Conservation (phyloP, 257 asterid genomes). For the Salvia rosmarinus region DNA sequence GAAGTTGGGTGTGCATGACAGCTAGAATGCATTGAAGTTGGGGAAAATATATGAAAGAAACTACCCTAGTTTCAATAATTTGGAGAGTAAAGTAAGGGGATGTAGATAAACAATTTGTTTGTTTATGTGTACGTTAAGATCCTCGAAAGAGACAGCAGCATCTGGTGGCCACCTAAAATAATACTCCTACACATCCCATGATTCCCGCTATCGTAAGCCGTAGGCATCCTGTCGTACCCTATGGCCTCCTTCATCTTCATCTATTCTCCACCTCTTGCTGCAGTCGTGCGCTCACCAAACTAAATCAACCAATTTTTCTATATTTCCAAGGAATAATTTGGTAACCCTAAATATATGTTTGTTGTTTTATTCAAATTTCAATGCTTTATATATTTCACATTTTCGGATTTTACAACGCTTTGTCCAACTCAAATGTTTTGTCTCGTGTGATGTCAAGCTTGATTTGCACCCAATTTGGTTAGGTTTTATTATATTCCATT, state of each 20-base stretch:
- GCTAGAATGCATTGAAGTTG: conserved; percentile 49
- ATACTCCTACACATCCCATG: conserved; percentile 44
- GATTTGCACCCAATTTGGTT: background rate
- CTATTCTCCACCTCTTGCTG: background rate
- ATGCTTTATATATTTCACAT: too few relatives aligned
- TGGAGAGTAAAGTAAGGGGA: conserved; percentile 18
- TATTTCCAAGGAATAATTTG: background rate
- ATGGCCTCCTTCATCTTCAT: too few relatives aligned
- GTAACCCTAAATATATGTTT: background rate
- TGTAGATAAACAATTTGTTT: conserved; percentile 23
- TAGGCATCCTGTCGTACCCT: conserved; percentile 7
- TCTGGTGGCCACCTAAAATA: background rate
- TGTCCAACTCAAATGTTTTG: too few relatives aligned
- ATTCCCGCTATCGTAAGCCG: conserved; percentile 49
- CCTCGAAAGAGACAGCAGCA: conserved; percentile 44
- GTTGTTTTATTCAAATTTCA: background rate
- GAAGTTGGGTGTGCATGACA: conserved; percentile 46
- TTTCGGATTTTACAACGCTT: too few relatives aligned
- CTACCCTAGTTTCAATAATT: conserved; percentile 23
- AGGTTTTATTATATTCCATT: background rate
- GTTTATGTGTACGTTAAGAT: conserved; percentile 39
- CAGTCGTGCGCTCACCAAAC: conserved; percentile 23
- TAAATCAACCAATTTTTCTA: background rate
- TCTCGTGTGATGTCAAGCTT: background rate
- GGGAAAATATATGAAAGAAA: background rate